Evolutionary conservation across 768 basidiomycete genomes (phyloP).

Genomic region (Russula brevipes): DNA sequence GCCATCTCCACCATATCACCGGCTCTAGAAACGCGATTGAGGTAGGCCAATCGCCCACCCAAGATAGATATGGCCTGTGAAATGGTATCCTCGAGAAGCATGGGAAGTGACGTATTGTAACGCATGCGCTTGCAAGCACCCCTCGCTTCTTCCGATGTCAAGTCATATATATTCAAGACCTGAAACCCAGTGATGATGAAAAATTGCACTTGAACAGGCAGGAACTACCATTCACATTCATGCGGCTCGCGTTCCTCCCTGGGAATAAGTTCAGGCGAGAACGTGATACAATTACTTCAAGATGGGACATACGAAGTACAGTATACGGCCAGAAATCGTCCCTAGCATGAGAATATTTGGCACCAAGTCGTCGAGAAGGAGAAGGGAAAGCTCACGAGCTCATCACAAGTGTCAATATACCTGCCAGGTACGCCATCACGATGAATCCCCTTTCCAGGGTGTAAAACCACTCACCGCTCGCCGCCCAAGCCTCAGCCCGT

Average conservation of each 20-base stretch:
- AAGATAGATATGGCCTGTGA: constrained; percentile 53
- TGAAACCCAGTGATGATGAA: constrained; percentile 27
- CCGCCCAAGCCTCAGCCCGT: constrained; percentile 80
- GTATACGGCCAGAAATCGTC: constrained; percentile 85
- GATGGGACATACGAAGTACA: constrained; percentile 46
- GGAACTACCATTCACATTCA: constrained; percentile 48
- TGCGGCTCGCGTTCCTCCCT: constrained; percentile 68
- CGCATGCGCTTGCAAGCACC: constrained; percentile 54
- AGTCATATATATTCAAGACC: constrained; percentile 70
- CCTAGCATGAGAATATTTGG: constrained; percentile 33
- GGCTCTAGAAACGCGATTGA: constrained; percentile 60
- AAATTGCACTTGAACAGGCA: neutral
- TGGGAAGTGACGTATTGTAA: constrained; percentile 33
- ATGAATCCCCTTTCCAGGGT: constrained; percentile 6
- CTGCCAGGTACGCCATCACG: constrained; percentile 33
- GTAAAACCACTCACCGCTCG: constrained; percentile 48
- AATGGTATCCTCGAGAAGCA: constrained; percentile 36
- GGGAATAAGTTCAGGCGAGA: constrained; percentile 23
- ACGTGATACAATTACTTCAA: neutral
- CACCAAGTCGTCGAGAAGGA: neutral
- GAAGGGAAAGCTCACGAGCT: constrained; percentile 47
- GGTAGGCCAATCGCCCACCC: constrained; percentile 76
- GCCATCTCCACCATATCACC: constrained; percentile 61
- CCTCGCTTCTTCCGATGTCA: constrained; percentile 53
- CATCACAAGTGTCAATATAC: constrained; percentile 75